Evolutionary conservation across 169 alveolate species (phyloP).

Genomic region (Babesia sp.): DNA sequence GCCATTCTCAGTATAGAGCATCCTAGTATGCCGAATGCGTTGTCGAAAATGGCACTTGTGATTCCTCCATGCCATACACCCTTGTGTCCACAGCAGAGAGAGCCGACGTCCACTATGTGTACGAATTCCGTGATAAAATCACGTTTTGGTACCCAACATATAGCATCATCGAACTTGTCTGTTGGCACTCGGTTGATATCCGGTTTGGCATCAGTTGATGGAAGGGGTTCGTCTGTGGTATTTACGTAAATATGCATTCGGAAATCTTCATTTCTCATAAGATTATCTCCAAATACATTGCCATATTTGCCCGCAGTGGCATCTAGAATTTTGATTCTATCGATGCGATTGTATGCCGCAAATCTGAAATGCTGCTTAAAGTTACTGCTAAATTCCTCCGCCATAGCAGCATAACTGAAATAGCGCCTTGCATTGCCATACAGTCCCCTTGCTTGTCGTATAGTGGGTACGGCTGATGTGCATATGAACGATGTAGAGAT

Average conservation of each 20-base stretch:
- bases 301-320: slow-evolving; percentile 58
- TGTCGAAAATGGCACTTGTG: slow-evolving; percentile 66
- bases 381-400: slow-evolving; percentile 29
- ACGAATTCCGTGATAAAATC: slow-evolving; percentile 33
- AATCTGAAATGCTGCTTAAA: slow-evolving; percentile 34
- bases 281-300: slow-evolving; percentile 56
- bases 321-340: slow-evolving; percentile 9
- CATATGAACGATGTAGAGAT: not conserved
- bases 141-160: slow-evolving; percentile 18
- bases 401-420: not conserved
- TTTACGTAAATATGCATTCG: slow-evolving; percentile 47
- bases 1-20: slow-evolving; percentile 44
- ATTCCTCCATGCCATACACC: slow-evolving; percentile 73
- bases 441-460: not conserved
- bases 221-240: slow-evolving; percentile 7
- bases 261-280: slow-evolving; percentile 40
- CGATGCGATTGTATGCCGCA: slow-evolving; percentile 33
- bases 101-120: slow-evolving; percentile 55
- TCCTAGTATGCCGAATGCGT: slow-evolving; percentile 64
- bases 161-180: slow-evolving; percentile 30
- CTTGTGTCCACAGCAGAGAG: slow-evolving; percentile 64
- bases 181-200: not conserved
- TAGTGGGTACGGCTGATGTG: not conserved
- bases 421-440: not conserved
- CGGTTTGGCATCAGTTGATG: slow-evolving; percentile 1